Evolutionary conservation across 331 rosid genomes (phyloP), one percentile per base, ranked within the genome.

Genomic region (Erythrophleum ivorense): DNA sequence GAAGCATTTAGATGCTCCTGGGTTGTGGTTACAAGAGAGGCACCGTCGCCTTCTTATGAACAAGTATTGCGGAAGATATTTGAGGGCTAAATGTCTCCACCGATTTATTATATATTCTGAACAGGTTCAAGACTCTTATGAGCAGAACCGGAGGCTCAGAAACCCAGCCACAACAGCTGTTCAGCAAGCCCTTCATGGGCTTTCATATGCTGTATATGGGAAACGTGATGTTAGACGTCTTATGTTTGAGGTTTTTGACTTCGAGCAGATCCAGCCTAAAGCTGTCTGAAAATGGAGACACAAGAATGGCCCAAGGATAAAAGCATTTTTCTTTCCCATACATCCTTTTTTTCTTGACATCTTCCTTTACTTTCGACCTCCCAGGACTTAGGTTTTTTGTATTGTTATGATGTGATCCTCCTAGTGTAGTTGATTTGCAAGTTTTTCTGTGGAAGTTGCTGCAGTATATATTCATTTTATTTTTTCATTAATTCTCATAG

Each of bases 1-100:
- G 95, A 96, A 94, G 87, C 98, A 96, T 85, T 88, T 96, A 84
- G 99, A 96, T 84, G 99, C 99, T 59, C 99, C 99, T 1, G 99
- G 98, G 48, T 73, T 77, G 81, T 96, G 99, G 99, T 58, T 94
- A 48, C 95, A 90, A 71, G 94, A 90, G 90, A 94, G 89, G 84
- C 98, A 96, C 75, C 97, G 98, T 46, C 89, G 97, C 34, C 34
- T 89, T 82, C 86, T 96, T 1, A 90, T 96, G 99, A 96, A 96
- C 92, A 96, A 92, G 86, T 86, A 82, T 69, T 96, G 98, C 41
- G 97, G 97, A 63, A 87, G 95, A 76, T 96, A 94, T 80, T 86
- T 96, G 88, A 90, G 99, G 84, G 94, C 84, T 60, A 94, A 88
- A 86, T 86, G 77, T 78, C 97, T 96, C 73, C 99, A 96, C 69